Conservation (phyloP, 1,284 basidiomycete species). For the Testicularia cyperi region DNA sequence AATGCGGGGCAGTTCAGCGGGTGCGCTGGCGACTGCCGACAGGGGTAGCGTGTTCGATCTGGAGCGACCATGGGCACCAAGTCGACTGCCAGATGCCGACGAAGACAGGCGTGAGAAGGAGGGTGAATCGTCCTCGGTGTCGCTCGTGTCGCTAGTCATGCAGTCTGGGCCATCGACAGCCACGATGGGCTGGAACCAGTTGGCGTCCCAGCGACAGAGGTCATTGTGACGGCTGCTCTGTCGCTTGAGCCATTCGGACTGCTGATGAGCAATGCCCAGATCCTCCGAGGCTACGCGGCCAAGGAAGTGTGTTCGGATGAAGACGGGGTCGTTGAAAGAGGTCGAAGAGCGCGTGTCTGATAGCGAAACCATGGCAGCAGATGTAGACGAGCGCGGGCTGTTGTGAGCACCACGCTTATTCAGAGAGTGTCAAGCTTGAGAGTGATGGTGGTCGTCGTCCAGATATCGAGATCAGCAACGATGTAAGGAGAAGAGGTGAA, state of each 20-base stretch:
- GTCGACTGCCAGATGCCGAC: not conserved
- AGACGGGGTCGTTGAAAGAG: slow-evolving; percentile 30
- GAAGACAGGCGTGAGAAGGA: not conserved
- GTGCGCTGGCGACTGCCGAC: not conserved
- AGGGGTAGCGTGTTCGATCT: not conserved
- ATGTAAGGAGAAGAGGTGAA: too few species aligned
- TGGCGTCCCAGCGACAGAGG: slow-evolving; percentile 18
- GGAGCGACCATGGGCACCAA: not conserved
- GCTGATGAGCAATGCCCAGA: slow-evolving; percentile 21
- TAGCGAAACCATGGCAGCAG: slow-evolving; percentile 28
- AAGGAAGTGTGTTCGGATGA: slow-evolving; percentile 35
- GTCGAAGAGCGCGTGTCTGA: slow-evolving; percentile 11
- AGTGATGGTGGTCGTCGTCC: too few species aligned
- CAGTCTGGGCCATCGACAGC: too few species aligned
- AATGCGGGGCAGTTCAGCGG: not conserved
- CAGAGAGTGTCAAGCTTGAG: too few species aligned
- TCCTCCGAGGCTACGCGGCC: slow-evolving; percentile 33
- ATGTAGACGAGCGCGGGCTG: too few species aligned
- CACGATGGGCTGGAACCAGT: slow-evolving; percentile 26
- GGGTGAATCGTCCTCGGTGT: slow-evolving; percentile 17
- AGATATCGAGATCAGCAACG: too few species aligned
- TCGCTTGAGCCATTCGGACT: slow-evolving; percentile 22
- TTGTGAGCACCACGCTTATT: too few species aligned
- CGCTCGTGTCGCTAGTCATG: slow-evolving; percentile 23
- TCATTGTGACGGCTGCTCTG: slow-evolving; percentile 30